Base-by-base conservation (phyloP, 176 grass and related monocot species). In the Musa beccarii region DNA sequence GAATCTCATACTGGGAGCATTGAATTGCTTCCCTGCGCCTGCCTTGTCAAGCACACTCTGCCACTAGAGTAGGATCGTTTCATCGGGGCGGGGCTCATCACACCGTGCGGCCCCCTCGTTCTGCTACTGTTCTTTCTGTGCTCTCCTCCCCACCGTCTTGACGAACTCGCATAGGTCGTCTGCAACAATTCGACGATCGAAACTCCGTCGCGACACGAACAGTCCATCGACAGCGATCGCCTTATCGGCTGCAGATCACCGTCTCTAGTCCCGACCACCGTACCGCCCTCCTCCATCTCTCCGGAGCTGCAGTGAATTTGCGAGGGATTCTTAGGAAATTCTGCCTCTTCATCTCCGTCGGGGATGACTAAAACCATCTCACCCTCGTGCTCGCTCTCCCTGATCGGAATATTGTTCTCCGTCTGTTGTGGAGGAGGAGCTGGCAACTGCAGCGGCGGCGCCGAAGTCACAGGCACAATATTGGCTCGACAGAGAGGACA, bases 101-200 rank as follows among this genome's bases (percentile, higher is more conserved):
- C 56, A 59, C 19, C 4, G 19, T 59, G 56, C 56, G 19, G 56
- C 2, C 56, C 56, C 4, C 56, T 12, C 17, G 17, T 62, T 6
- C 57, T 15, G 13, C 13, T 17, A n/a, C 13, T 15, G 57, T 7
- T n/a, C 57, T 62, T 62, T 15, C 12, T 7, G 1, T 62, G 17
- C 57, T 62, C 57, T 17, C 84, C 86, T 51, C 75, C 67, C 11
- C 82, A 82, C 63, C 57, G 17, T 62, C 17, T n/a, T 5, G 57
- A 62, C 15, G 57, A 62, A 62, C 57, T 6, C 1, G 57, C 57
- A 2, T n/a, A 43, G 34, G 26, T 69, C 67, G 9, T 69, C 29
- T 9, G 67, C 67, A 69, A 19, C 26, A 69, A 24, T 19, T 69
- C 67, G 49, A 29, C 67, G 19, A 69, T 69, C 29, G 67, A 69